Conservation (phyloP, 495 filamentous ascomycete genomes). For the Penicillium steckii region DNA sequence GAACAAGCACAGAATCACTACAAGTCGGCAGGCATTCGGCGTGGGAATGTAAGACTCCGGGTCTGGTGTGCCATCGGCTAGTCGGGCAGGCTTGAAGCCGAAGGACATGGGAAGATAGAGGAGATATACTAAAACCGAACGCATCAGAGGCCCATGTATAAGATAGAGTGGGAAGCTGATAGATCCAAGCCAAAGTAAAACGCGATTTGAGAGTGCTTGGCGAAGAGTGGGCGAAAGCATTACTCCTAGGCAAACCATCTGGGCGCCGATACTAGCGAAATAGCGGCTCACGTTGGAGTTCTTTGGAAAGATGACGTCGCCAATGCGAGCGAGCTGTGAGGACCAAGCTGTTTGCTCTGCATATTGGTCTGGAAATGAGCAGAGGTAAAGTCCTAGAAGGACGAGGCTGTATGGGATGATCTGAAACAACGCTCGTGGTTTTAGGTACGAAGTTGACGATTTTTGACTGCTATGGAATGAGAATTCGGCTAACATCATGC, state of each 20-base stretch:
- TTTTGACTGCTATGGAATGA: slow-evolving; percentile 6
- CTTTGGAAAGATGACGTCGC: slow-evolving; percentile 4
- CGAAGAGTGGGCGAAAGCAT: slow-evolving; percentile 10
- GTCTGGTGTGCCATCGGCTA: slow-evolving; percentile 3
- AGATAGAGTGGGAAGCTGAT: slow-evolving; percentile 24
- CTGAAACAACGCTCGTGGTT: neutral
- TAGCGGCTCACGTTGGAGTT: slow-evolving; percentile 5
- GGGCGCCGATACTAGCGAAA: slow-evolving; percentile 9
- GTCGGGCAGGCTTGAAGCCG: slow-evolving; percentile 1
- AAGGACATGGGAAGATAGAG: slow-evolving; percentile 10
- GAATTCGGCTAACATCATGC: slow-evolving; percentile 13
- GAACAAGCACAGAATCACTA: slow-evolving; percentile 4
- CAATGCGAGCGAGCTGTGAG: slow-evolving; percentile 4
- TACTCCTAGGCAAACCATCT: slow-evolving; percentile 11
- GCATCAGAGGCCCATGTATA: slow-evolving; percentile 18
- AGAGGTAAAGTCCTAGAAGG: slow-evolving; percentile 7
- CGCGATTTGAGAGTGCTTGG: slow-evolving; percentile 10
- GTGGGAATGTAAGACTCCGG: slow-evolving; percentile 12
- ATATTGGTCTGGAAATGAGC: slow-evolving; percentile 10
- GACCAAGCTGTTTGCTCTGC: slow-evolving; percentile 12
- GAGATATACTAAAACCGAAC: slow-evolving; percentile 16
- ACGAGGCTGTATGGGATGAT: slow-evolving; percentile 5
- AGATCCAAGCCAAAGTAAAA: slow-evolving; percentile 16
- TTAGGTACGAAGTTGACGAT: neutral
- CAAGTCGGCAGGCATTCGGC: slow-evolving; percentile 5